Conservation (phyloP, 495 filamentous ascomycete species). For the Tuber umbilicatum region DNA sequence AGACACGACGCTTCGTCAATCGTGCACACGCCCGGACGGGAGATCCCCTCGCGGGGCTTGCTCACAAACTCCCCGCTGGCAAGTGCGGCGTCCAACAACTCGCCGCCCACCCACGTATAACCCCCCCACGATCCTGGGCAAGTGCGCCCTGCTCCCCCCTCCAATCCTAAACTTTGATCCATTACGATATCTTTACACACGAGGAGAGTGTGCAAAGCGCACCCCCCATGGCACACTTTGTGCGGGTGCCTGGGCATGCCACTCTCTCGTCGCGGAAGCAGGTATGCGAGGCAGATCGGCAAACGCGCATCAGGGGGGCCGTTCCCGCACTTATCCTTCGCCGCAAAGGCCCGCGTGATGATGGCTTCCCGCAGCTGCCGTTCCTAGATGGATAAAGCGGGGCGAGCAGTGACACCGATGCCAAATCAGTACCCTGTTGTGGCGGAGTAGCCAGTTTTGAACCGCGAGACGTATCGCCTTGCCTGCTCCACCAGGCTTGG, state of each 20-base stretch:
- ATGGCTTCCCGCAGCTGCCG: constrained; percentile 8
- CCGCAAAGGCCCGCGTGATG: constrained; percentile 20
- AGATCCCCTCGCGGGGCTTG: constrained; percentile 32
- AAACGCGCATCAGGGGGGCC: constrained; percentile 50
- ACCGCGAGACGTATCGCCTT: constrained; percentile 45
- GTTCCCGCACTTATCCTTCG: constrained; percentile 44
- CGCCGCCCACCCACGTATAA: constrained; percentile 38
- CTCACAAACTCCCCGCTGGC: constrained; percentile 19
- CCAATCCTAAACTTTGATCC: background rate
- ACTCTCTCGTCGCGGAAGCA: constrained; percentile 38
- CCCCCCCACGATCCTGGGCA: constrained; percentile 14
- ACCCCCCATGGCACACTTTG: constrained; percentile 45
- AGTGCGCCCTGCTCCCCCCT: constrained; percentile 17
- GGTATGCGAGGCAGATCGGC: constrained; percentile 43
- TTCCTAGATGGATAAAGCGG: constrained; percentile 44
- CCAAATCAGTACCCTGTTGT: constrained; percentile 45
- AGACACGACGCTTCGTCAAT: constrained; percentile 49
- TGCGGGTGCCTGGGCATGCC: constrained; percentile 46
- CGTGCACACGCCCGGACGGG: constrained; percentile 47
- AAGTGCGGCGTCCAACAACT: constrained; percentile 36
- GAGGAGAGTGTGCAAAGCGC: constrained; percentile 45
- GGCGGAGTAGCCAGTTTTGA: constrained; percentile 44
- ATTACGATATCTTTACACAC: constrained; percentile 22
- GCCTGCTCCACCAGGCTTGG: constrained; percentile 37
- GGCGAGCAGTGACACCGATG: constrained; percentile 44